Conservation (phyloP, 2,329 filamentous ascomycete species). For the Periglandula ipomoeae region DNA sequence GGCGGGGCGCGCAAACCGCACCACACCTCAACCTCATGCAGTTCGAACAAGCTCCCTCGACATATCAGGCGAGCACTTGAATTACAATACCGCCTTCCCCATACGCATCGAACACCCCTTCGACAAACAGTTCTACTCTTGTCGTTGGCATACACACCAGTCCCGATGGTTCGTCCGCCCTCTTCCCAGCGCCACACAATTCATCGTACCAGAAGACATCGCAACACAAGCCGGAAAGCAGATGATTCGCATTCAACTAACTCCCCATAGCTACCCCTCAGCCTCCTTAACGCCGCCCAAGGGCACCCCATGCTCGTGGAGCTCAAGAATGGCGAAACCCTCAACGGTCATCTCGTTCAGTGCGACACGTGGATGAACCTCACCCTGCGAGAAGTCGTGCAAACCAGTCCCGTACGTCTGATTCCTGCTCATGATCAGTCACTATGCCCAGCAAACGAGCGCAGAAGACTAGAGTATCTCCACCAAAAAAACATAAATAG, state of each 20-base stretch:
- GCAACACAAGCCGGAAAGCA: neutral
- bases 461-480: neutral
- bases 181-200: neutral
- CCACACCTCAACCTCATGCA: neutral
- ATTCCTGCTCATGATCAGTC: neutral
- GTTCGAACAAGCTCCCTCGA: neutral
- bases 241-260: neutral
- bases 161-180: neutral
- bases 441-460: neutral
- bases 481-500: neutral
- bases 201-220: neutral
- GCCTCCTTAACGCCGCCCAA: slow-evolving; percentile 88
- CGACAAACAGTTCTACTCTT: neutral
- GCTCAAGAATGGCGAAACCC: slow-evolving; percentile 93
- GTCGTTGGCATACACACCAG: neutral
- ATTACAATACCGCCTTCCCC: neutral
- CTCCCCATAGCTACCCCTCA: slow-evolving; percentile 52
- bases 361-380: slow-evolving; percentile 99
- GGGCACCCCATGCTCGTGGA: slow-evolving; percentile 97
- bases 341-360: slow-evolving; percentile 90
- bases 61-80: neutral
- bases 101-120: neutral
- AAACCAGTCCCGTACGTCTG: slow-evolving; percentile 67
- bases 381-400: slow-evolving; percentile 91
- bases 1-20: slow-evolving; percentile 13